Base-by-base conservation (phyloP, 192 early-diverging fungal genomes). In the Endogone sp. region DNA sequence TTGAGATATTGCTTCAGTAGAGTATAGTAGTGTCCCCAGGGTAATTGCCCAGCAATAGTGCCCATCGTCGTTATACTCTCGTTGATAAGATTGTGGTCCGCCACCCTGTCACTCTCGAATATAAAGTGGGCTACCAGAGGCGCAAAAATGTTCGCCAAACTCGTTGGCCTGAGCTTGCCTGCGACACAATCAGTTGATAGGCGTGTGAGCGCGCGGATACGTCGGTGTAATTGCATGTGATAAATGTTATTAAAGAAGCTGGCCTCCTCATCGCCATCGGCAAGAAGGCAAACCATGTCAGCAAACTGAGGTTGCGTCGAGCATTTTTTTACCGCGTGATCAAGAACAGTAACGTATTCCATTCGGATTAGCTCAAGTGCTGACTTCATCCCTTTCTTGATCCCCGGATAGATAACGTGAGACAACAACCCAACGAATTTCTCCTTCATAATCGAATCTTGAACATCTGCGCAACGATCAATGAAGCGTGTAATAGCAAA, bases 241-340 rank as follows among this genome's bases (percentile, higher is more conserved):
- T 93, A 85, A 64, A 98, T 86, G 72, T 99, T 99, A 77, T 85
- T 89, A 74, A 98, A 99, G 80, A 99, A 95, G 65, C 90, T 96
- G 4, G 92, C 88, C 70, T 99, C 94, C n/a, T 95, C 92, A 72
- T 94, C 91, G 26, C 84, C 89, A 64, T 83, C 83, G 21, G 82
- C 89, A 56, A 93, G 67, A 23, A 95, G 75, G 21, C 72, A 69
- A 0, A 73, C 70, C 86, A 95, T 80, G 70, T 91, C 90, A 8
- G 71, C 69, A 68, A 95, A 91, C 22, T 87, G 76, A 26, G 79
- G 71, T 22, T 85, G 31, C 9, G 75, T 71, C 22, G 88, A 82
- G 75, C 90, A 91, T 11, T 74, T 72, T 60, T 84, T 78, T 32
- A 95, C 86, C 27, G 88, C 79, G 29, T 78, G 70, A 55, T 82